Conservation (phyloP, 1,284 basidiomycete genomes). For the Cutaneotrichosporon daszewskae region DNA sequence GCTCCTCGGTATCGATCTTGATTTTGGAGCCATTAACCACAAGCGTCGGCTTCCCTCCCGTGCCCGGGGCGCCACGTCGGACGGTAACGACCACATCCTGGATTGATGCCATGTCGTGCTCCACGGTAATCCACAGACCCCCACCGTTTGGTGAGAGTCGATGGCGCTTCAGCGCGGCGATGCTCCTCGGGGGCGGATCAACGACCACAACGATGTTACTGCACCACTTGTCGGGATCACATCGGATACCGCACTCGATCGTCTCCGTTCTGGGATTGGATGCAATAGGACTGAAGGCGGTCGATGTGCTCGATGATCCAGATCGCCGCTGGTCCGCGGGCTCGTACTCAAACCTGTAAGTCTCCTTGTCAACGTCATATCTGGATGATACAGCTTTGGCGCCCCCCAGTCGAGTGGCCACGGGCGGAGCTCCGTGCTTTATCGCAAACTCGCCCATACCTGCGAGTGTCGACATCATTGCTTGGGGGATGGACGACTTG, state of each 20-base stretch:
- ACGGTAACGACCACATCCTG: slow-evolving; percentile 66
- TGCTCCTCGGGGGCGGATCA: slow-evolving; percentile 83
- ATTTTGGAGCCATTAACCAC: slow-evolving; percentile 86
- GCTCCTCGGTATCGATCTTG: slow-evolving; percentile 82
- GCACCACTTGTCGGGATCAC: slow-evolving; percentile 90
- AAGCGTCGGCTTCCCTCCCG: slow-evolving; percentile 62
- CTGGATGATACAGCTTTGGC: slow-evolving; percentile 66
- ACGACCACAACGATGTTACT: slow-evolving; percentile 81
- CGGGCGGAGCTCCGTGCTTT: slow-evolving; percentile 87
- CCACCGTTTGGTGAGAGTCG: slow-evolving; percentile 80
- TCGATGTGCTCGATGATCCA: slow-evolving; percentile 43
- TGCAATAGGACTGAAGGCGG: slow-evolving; percentile 27
- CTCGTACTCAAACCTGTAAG: slow-evolving; percentile 81
- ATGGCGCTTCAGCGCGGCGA: slow-evolving; percentile 80
- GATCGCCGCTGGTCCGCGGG: slow-evolving; percentile 56
- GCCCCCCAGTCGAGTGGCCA: slow-evolving; percentile 73
- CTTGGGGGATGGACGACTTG: slow-evolving; percentile 84
- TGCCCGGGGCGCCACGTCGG: slow-evolving; percentile 57
- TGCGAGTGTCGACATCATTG: slow-evolving; percentile 80
- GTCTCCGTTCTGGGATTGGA: background rate
- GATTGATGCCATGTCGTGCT: slow-evolving; percentile 72
- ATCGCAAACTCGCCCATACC: slow-evolving; percentile 92
- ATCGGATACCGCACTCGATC: slow-evolving; percentile 82
- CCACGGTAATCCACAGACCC: slow-evolving; percentile 92
- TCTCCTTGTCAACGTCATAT: slow-evolving; percentile 82